These are phyloP conservation scores for Otatea glauca DNA, from an alignment of 176 grass and related monocot species.

Conservation along the genomic window DNA sequence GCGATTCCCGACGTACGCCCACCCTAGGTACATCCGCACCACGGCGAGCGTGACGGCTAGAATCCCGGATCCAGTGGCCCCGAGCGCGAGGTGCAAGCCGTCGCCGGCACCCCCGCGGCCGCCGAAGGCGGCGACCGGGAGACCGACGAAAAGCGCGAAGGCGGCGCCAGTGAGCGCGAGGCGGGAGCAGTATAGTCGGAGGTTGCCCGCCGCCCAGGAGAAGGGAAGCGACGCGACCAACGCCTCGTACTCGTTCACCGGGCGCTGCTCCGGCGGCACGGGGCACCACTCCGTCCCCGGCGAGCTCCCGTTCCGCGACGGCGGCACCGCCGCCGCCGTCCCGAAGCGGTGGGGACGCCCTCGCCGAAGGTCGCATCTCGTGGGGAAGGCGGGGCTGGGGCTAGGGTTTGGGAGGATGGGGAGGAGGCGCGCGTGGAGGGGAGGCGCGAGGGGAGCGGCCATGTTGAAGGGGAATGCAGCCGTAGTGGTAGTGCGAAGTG, in stretches of 20 bases:
- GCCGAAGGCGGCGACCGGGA: conserved; percentile 86
- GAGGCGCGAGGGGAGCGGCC: conserved; percentile 48
- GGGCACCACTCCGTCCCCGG: conserved; percentile 92
- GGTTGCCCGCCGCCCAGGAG: conserved; percentile 74
- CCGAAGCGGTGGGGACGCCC: neutral
- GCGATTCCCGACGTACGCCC: conserved; percentile 94
- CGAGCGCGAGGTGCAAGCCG: conserved; percentile 62
- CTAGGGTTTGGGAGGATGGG: neutral
- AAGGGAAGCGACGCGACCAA: conserved; percentile 73
- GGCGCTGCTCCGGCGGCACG: conserved; percentile 82
- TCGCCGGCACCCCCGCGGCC: conserved; percentile 47
- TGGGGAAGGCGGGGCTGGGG: neutral
- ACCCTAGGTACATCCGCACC: conserved; percentile 93
- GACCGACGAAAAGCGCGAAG: conserved; percentile 74
- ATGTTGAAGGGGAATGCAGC: conserved; percentile 42
- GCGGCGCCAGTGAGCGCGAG: conserved; percentile 63
- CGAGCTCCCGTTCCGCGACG: conserved; percentile 88
- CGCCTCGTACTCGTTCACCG: conserved; percentile 94
- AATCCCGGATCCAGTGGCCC: conserved; percentile 68
- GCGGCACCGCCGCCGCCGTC: conserved; percentile 24
- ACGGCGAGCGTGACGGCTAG: conserved; percentile 85
- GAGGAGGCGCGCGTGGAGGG: conserved; percentile 42
- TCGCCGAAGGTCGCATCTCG: neutral
- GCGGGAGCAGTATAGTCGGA: conserved; percentile 66
- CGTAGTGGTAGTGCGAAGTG: conserved; percentile 30